Conservation (phyloP, 1,284 basidiomycete species). For the Serendipita sp. region DNA sequence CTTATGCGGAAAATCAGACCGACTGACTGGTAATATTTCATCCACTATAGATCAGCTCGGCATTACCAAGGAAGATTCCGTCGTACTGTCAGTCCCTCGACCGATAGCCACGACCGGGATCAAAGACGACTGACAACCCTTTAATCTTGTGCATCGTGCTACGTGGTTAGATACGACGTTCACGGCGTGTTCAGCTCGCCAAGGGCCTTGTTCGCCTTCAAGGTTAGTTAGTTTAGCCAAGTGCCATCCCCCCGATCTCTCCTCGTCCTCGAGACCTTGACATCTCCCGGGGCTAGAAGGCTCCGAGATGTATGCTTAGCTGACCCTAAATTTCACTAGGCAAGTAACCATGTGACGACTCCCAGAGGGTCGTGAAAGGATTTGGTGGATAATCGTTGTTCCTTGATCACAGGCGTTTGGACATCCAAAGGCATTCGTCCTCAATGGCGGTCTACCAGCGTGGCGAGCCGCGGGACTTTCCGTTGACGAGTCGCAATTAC, state of each 20-base stretch:
- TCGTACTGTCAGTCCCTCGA: conserved; percentile 48
- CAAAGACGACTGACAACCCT: conserved; percentile 5
- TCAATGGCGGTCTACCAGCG: conserved; percentile 78
- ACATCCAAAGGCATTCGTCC: conserved; percentile 68
- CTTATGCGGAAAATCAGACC: neutral
- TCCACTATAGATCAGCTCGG: conserved; percentile 48
- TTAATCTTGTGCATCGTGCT: conserved; percentile 8
- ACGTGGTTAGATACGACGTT: conserved; percentile 56
- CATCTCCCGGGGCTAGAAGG: too few species aligned
- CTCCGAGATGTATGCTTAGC: too few species aligned
- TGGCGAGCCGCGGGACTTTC: conserved; percentile 65
- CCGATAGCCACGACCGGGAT: neutral
- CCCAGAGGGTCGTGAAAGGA: neutral
- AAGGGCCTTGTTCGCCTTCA: conserved; percentile 83
- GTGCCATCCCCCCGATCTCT: too few species aligned
- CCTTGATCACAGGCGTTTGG: conserved; percentile 45
- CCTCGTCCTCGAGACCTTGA: too few species aligned
- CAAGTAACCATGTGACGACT: too few species aligned
- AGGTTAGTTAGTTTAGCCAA: conserved; percentile 23
- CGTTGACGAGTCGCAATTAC: conserved; percentile 31
- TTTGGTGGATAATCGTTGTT: neutral
- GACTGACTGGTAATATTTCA: neutral
- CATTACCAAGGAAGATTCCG: conserved; percentile 61
- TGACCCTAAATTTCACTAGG: too few species aligned
- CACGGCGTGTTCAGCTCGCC: conserved; percentile 82